Evolutionary conservation across 2,329 filamentous ascomycete genomes (phyloP), one percentile per base, ranked within the genome.

Genomic region (Diplodia mutila): DNA sequence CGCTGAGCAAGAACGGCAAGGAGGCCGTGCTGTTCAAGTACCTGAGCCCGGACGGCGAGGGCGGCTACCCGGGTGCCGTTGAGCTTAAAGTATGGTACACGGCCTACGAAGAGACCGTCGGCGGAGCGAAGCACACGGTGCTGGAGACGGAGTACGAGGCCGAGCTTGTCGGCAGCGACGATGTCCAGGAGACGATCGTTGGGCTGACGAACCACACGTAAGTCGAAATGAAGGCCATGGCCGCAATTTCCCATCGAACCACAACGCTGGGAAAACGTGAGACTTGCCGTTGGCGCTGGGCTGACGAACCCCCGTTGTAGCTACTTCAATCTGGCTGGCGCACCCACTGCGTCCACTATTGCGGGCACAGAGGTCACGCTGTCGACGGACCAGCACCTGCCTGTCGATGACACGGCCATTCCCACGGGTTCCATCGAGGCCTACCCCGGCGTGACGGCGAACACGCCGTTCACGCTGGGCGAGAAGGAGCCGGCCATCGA

Each of bases 161-260:
- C 23, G 88, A 92, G 78, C 84, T 98, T 55, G 85, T 93, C 3
- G 90, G 77, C 16, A 75, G 86, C 3, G 90, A 87, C 69, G 85
- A 91, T 61, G 90, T 89, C 14, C 89, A 94, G n/a, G 94, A 97
- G 85, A 98, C 94, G 0, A 89, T 89, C 51, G 87, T 98, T 77
- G 96, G 94, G 80, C 86, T 98, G 81, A 98, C 95, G 61, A 99
- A 98, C 82, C 94, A 99, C 83, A 96, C 92, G 91, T 93, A 80
- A 72, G 83, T 77, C 9, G 32, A 55, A 18, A 18, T n/a, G 53
- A 64, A 61, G 21, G 54, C 63, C 7, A 54, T 29, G 29, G 46
- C 49, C 48, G 55, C 25, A 61, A 49, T 63, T 55, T 64, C 49
- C 64, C 64, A 54, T 21, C 34, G 37, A 37, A 29, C 57, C 57